These are phyloP conservation scores for Sporobolomyces phaffii DNA, from an alignment of 768 basidiomycete species.

Conservation along the genomic window DNA sequence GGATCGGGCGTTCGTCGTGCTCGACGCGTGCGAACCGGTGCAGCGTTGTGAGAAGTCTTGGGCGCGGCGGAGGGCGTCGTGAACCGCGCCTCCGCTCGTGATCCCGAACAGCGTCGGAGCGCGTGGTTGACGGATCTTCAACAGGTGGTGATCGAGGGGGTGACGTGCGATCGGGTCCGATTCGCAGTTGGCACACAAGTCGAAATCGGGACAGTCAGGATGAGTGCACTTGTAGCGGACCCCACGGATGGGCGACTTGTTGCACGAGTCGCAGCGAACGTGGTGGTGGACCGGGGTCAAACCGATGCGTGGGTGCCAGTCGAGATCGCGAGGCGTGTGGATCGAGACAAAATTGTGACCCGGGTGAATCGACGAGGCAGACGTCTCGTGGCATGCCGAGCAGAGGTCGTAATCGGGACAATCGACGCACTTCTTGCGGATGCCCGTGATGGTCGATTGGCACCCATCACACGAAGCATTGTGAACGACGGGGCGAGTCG, in stretches of 20 bases:
- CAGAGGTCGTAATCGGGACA: constrained; percentile 32
- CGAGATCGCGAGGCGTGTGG: neutral
- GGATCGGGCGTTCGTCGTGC: too few relatives aligned
- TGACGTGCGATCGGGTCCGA: constrained; percentile 71
- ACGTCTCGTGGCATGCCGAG: neutral
- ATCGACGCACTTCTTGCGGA: constrained; percentile 63
- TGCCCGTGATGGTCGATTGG: constrained; percentile 55
- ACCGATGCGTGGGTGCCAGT: neutral
- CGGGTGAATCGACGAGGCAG: constrained; percentile 12
- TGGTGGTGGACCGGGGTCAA: constrained; percentile 49
- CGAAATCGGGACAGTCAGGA: constrained; percentile 67
- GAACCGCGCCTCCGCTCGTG: neutral
- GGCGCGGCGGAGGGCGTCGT: neutral
- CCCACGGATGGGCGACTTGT: constrained; percentile 59
- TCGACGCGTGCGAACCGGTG: neutral
- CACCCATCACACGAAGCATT: constrained; percentile 59
- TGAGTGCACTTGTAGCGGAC: constrained; percentile 81
- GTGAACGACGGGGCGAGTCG: constrained; percentile 18
- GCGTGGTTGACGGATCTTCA: constrained; percentile 58
- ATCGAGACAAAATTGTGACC: constrained; percentile 24
- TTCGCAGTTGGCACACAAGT: constrained; percentile 73
- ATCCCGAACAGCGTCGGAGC: neutral
- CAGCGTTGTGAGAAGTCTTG: neutral
- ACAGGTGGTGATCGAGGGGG: constrained; percentile 61
- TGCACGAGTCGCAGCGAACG: constrained; percentile 72